phyloP scores from a whole-genome alignment of 1,284 basidiomycete genomes.

The Boletus albobrunnescens region DNA sequence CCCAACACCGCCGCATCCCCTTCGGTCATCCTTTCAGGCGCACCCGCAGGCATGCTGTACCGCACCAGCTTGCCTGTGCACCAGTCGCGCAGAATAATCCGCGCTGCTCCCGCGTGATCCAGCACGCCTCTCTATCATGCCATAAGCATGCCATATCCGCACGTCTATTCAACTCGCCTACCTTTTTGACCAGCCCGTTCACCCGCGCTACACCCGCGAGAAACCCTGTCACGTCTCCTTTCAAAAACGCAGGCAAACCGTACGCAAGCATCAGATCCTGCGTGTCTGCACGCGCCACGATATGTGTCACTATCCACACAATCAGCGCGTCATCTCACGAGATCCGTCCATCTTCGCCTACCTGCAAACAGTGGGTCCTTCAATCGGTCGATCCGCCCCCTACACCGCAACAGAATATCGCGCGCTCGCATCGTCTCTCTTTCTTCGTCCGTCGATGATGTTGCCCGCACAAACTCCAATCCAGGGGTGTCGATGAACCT shows the following conservation, averaged over 20 bases:
- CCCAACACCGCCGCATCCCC: constrained; percentile 46
- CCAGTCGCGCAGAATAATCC: constrained; percentile 89
- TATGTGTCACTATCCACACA: constrained; percentile 58
- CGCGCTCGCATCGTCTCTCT: constrained; percentile 47
- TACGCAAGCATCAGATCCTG: constrained; percentile 90
- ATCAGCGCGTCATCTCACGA: constrained; percentile 13
- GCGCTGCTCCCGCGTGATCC: constrained; percentile 78
- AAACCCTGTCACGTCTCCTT: constrained; percentile 72
- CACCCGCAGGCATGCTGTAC: constrained; percentile 62
- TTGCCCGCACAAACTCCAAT: constrained; percentile 55
- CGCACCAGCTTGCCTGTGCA: constrained; percentile 74
- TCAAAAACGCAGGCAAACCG: constrained; percentile 80
- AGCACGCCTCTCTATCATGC: constrained; percentile 62
- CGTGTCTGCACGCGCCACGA: constrained; percentile 68
- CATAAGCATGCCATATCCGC: constrained; percentile 5
- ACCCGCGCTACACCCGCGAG: constrained; percentile 80
- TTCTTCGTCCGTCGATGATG: constrained; percentile 38
- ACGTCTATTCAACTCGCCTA: constrained; percentile 28
- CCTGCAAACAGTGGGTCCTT: constrained; percentile 80
- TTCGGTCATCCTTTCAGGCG: constrained; percentile 27
- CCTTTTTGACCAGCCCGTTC: constrained; percentile 80
- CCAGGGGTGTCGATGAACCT: constrained; percentile 83
- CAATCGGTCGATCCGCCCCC: constrained; percentile 84
- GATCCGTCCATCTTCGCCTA: constrained; percentile 30
- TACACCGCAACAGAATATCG: constrained; percentile 75